A percentile compares a stretch with the other conserved stretches of the same genome.
phyloP scores from a whole-genome alignment of 2,329 filamentous ascomycete species.

The Macrophomina phaseolina region DNA sequence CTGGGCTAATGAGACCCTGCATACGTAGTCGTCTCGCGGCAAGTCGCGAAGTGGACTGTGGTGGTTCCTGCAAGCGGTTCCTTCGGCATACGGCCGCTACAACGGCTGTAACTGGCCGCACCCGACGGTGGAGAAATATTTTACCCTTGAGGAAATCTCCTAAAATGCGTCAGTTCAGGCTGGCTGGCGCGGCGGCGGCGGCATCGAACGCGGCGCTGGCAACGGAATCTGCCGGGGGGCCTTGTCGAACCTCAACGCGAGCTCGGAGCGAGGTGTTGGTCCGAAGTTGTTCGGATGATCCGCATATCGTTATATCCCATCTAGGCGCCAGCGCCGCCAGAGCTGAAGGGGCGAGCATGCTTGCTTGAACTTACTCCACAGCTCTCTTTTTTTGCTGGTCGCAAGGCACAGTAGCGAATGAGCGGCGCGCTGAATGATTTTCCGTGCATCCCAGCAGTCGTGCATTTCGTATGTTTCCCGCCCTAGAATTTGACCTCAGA shows the following conservation, averaged over 20 bases:
- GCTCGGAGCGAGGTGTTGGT: constrained; percentile 20
- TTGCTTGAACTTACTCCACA: constrained; percentile 5
- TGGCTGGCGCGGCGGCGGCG: constrained; percentile 9
- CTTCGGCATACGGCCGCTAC: constrained; percentile 22
- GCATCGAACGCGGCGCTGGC: constrained; percentile 1
- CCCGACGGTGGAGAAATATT: constrained; percentile 14
- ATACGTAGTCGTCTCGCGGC: constrained; percentile 9
- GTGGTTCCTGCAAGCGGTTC: constrained; percentile 11
- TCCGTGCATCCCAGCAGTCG: not conserved
- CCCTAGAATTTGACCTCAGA: constrained; percentile 1
- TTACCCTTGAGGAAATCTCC: constrained; percentile 9
- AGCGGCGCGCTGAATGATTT: not conserved
- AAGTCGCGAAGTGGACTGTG: constrained; percentile 20
- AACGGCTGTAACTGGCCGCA: not conserved
- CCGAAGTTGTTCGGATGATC: constrained; percentile 18
- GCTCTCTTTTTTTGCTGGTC: not conserved
- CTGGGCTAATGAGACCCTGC: constrained; percentile 19
- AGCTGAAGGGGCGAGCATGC: not conserved
- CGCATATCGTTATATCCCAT: constrained; percentile 24
- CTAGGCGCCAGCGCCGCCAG: constrained; percentile 8
- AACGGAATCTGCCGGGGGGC: constrained; percentile 25
- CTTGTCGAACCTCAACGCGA: constrained; percentile 24
- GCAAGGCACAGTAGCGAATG: constrained; percentile 19
- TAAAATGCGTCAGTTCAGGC: constrained; percentile 8
- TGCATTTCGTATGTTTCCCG: not conserved